These are phyloP conservation scores for Aurantiochytrium sp. DNA, from an alignment of 108 stramenopile species.

Conservation along the genomic window DNA sequence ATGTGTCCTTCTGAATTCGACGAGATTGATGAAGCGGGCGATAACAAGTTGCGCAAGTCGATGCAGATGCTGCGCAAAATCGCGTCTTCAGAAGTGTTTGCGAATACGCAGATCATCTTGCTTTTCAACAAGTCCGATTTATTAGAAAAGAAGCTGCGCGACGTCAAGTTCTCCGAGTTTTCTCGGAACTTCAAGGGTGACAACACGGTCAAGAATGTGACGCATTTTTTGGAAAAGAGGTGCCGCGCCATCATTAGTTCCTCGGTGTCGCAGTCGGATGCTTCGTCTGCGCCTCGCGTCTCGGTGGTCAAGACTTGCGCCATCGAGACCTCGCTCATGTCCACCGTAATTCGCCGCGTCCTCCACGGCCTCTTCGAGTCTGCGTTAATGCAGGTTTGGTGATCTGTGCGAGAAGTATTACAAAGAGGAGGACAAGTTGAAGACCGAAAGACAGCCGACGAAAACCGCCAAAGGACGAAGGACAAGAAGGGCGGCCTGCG, in stretches of 20 bases:
- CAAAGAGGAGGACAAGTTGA: no score
- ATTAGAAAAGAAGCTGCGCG: not conserved
- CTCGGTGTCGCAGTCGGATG: not conserved
- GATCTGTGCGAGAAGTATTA: no score
- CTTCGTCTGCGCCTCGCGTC: not conserved
- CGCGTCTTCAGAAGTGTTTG: not conserved
- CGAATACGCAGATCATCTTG: not conserved
- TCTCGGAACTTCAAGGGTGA: not conserved
- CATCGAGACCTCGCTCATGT: not conserved
- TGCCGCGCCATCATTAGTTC: not conserved
- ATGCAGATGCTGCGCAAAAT: not conserved
- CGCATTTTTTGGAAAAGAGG: not conserved
- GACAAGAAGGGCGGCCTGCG: no score
- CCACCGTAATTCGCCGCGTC: not conserved
- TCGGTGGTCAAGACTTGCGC: not conserved
- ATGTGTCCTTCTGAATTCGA: not conserved
- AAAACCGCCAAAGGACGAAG: no score
- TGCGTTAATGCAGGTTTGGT: not conserved
- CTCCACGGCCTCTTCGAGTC: not conserved
- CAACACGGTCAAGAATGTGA: not conserved
- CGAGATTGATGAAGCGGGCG: not conserved
- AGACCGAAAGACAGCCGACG: no score
- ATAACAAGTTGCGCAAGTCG: not conserved
- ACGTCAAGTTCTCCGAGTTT: not conserved
- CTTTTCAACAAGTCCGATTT: constrained; percentile 2